Evolutionary conservation across 805 yeast genomes (phyloP).

Genomic region (Huiozyma naganishii): DNA sequence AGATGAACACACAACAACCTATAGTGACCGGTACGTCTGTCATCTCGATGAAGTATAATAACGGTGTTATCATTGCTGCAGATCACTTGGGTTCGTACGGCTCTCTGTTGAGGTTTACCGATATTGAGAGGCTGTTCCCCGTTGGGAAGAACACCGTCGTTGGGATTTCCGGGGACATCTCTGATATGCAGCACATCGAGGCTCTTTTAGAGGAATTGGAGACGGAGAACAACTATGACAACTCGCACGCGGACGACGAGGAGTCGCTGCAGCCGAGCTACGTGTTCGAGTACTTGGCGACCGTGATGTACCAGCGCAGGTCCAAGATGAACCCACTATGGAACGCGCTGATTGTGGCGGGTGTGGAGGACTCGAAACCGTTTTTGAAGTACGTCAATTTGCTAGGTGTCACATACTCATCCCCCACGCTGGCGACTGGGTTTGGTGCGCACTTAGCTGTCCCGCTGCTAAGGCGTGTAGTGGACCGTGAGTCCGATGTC

Average conservation of each 20-base stretch:
- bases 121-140: constrained; percentile 72
- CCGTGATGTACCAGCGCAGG: constrained; percentile 78
- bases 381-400: constrained; percentile 81
- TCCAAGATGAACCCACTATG: constrained; percentile 91
- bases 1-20: constrained; percentile 85
- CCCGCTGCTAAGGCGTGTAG: constrained; percentile 78
- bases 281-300: constrained; percentile 77
- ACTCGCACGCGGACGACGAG: constrained; percentile 34
- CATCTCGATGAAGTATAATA: constrained; percentile 76
- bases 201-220: constrained; percentile 68
- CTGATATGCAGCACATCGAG: constrained; percentile 82
- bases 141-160: constrained; percentile 84
- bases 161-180: constrained; percentile 89
- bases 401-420: constrained; percentile 79
- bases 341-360: constrained; percentile 90
- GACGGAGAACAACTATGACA: constrained; percentile 69
- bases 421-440: constrained; percentile 91
- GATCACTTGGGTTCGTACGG: constrained; percentile 93
- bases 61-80: constrained; percentile 90
- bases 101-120: constrained; percentile 74
- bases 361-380: constrained; percentile 62
- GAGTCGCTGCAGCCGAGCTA: constrained; percentile 70
- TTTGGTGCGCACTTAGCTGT: constrained; percentile 92
- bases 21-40: constrained; percentile 95
- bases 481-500: constrained; percentile 69